Evolutionary conservation across 2,329 filamentous ascomycete genomes (phyloP), one percentile per base, ranked within the genome.

Genomic region (Xylaria sp.): DNA sequence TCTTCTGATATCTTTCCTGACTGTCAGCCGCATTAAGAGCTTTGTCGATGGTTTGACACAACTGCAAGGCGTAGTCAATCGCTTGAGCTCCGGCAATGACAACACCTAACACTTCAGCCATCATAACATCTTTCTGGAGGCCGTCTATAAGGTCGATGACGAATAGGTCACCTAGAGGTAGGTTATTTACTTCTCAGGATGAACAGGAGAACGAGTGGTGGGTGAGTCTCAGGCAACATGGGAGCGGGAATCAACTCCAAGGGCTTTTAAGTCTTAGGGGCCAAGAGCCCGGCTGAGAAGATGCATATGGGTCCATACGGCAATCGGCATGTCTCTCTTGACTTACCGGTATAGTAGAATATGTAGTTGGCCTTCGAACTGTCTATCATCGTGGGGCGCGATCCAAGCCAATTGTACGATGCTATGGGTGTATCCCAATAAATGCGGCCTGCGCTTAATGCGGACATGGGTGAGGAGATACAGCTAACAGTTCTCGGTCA

Each of bases 1-100:
- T 60, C 58, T 60, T 25, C 20, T 61, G 58, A 36, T 61, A 61
- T 52, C 58, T 36, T 36, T 61, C 36, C 3, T 39, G n/a, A n/a
- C 18, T 41, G 10, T 31, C 46, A 23, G 58, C 31, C 23, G 58
- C 46, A 39, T 51, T n/a, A 5, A 49, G 23, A 28, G 33, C 36
- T 31, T 33, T 51, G 10, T 61, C 31, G 31, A 61, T 61, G 20
- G 33, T 23, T 39, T 61, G n/a, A 48, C 58, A 61, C 7, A 51
- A 5, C 46, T 61, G 46, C 23, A 61, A 51, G 20, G 58, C 31
- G 23, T 52, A 41, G 58, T 41, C 46, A 9, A 61, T 0, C 1
- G 20, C 46, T 36, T 61, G 46, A 25, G 31, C 58, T 10, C 46
- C 58, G 3, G 46, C 58, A 25, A 52, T 48, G 33, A 52, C 13